Evolutionary conservation across 1,284 basidiomycete species (phyloP), one percentile per base, ranked within the genome.

Genomic region (Cystobasidium slooffiae): DNA sequence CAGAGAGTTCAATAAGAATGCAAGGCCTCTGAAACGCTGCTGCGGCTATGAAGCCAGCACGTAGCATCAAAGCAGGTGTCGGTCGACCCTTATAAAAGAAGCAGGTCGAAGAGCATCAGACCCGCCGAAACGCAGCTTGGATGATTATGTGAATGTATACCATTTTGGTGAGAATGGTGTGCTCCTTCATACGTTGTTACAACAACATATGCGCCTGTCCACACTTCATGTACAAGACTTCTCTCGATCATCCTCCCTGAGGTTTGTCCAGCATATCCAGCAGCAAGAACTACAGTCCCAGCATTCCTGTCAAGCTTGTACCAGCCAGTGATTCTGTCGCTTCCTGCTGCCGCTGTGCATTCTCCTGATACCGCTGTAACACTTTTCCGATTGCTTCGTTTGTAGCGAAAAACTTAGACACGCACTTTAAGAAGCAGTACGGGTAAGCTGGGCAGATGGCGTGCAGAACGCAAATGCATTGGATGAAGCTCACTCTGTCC

Each of bases 331-430:
- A 43, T 14, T 47, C 64, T 43, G 47, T 51, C 6, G 64, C 64
- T 55, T 66, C 64, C 39, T 37, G 31, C 64, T 66, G 64, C 44
- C 39, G 20, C 8, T 53, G 24, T 22, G 47, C 37, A 44, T 66
- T 66, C 64, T 66, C 64, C 64, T 66, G 64, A 22, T 66, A 66
- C 64, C 64, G 22, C 51, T 66, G 49, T 18, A 66, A 22, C 2
- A 66, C 64, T 39, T 51, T 66, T 22, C 64, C 64, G 39, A 66
- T 55, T 20, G 64, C 64, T 47, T 66, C 51, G 31, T 52, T 66
- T 10, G 51, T 43, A 7, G 47, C 49, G 51, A 66, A 66, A 37
- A 52, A 66, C 46, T 66, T 66, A 31, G 64, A 22, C 10, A 66
- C 64, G 64, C 64, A 66, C 64, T 66, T 22, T 4, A 8, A 12